Evolutionary conservation across 345 rosid genomes (phyloP).

Genomic region (Eutrema heterophyllum): DNA sequence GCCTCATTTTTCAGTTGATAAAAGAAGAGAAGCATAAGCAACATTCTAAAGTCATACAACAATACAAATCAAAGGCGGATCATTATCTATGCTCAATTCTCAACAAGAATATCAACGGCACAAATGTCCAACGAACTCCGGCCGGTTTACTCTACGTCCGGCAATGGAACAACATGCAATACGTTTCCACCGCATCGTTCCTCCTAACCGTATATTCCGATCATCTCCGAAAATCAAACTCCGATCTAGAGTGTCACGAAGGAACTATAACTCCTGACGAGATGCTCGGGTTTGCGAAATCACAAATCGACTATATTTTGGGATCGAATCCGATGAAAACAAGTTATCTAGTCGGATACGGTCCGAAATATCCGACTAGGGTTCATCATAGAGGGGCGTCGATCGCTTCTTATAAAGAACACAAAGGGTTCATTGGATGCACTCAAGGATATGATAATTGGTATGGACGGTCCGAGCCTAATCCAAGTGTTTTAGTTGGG

Average conservation of each 20-base stretch:
- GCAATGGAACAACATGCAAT: conserved; percentile 98
- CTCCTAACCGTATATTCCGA: conserved; percentile 77
- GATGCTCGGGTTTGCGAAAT: conserved; percentile 52
- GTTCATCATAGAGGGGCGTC: conserved; percentile 98
- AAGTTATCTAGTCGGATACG: conserved; percentile 86
- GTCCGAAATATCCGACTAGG: conserved; percentile 55
- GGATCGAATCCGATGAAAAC: conserved; percentile 80
- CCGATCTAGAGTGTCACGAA: conserved; percentile 40
- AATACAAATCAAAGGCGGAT: conserved; percentile 70
- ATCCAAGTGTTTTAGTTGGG: conserved; percentile 62
- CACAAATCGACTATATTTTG: conserved; percentile 80
- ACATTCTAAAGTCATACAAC: conserved; percentile 39
- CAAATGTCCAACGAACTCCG: conserved; percentile 62
- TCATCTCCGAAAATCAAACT: conserved; percentile 38
- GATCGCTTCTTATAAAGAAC: conserved; percentile 60
- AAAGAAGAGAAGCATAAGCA: conserved; percentile 41
- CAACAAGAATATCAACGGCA: conserved; percentile 46
- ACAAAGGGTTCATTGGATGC: conserved; percentile 89
- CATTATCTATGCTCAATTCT: conserved; percentile 81
- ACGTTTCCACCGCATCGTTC: conserved; percentile 75
- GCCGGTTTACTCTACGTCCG: conserved; percentile 74
- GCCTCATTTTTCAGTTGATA: conserved; percentile 43
- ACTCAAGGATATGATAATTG: conserved; percentile 72
- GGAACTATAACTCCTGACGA: conserved; percentile 41
- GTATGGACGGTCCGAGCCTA: conserved; percentile 40